These are phyloP conservation scores for Huntiella omanensis DNA, from an alignment of 2,329 filamentous ascomycete species.

Conservation along the genomic window DNA sequence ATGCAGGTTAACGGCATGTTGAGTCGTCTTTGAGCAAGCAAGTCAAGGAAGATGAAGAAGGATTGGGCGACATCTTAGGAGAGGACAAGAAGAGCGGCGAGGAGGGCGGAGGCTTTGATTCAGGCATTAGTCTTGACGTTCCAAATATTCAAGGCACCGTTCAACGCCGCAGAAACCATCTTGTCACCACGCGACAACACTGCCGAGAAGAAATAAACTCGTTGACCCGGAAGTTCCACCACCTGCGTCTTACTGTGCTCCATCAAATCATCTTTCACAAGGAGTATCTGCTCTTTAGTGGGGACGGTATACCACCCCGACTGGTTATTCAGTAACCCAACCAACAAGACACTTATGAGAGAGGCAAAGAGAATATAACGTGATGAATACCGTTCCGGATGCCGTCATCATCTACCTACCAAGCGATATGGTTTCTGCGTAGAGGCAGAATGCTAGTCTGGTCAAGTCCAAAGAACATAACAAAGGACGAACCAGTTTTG, in stretches of 20 bases:
- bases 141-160: slow-evolving; percentile 88
- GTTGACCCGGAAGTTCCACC: slow-evolving; percentile 79
- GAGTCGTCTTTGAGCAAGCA: slow-evolving; percentile 61
- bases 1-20: slow-evolving; percentile 83
- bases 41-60: slow-evolving; percentile 80
- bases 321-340: slow-evolving; percentile 80
- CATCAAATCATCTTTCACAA: slow-evolving; percentile 48
- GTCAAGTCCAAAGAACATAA: too few relatives aligned
- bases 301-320: slow-evolving; percentile 71
- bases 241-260: slow-evolving; percentile 69
- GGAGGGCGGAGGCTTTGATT: too few relatives aligned
- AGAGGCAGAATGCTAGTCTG: too few relatives aligned
- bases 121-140: slow-evolving; percentile 76
- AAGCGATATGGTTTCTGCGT: too few relatives aligned
- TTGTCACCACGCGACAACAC: slow-evolving; percentile 87
- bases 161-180: slow-evolving; percentile 89
- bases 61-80: slow-evolving; percentile 74
- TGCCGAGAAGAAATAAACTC: slow-evolving; percentile 70
- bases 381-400: too few relatives aligned
- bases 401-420: too few relatives aligned
- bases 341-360: slow-evolving; percentile 31
- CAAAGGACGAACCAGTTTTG: too few relatives aligned
- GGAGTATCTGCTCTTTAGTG: slow-evolving; percentile 51
- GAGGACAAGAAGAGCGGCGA: slow-evolving; percentile 28
- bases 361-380: too few relatives aligned